phyloP scores from a whole-genome alignment of 2,329 filamentous ascomycete species.

The Madurella fahalii region DNA sequence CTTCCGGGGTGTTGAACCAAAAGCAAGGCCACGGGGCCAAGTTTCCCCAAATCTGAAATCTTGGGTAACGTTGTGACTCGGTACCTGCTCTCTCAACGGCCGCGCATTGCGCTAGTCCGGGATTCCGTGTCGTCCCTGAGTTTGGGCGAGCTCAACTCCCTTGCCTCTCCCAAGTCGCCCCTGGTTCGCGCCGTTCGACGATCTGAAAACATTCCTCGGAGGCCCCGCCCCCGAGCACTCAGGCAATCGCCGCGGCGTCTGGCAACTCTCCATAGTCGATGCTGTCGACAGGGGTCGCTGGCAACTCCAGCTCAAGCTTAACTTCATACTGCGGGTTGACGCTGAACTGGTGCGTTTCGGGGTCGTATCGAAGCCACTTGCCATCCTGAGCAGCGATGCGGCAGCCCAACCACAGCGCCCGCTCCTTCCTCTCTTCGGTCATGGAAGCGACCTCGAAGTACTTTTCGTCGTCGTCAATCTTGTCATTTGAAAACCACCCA shows the following conservation, averaged over 20 bases:
- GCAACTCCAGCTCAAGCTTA: slow-evolving; percentile 27
- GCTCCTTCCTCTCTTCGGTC: slow-evolving; percentile 51
- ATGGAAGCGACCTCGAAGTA: slow-evolving; percentile 60
- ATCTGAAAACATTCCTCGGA: no score
- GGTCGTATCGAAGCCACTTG: slow-evolving; percentile 46
- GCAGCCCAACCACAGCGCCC: slow-evolving; percentile 56
- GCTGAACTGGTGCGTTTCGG: slow-evolving; percentile 35
- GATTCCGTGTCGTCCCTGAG: no score
- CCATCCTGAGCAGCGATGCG: slow-evolving; percentile 38
- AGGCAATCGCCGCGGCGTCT: slow-evolving; percentile 20
- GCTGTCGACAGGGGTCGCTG: slow-evolving; percentile 7
- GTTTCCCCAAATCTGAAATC: no score
- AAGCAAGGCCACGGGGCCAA: no score
- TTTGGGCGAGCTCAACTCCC: no score
- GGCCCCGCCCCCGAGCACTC: background rate
- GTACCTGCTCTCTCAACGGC: no score
- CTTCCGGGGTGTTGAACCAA: no score
- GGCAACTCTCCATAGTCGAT: slow-evolving; percentile 24
- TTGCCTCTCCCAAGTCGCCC: no score
- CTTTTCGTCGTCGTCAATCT: slow-evolving; percentile 64
- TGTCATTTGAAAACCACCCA: slow-evolving; percentile 53
- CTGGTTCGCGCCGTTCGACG: no score
- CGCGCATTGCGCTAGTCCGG: no score
- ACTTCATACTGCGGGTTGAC: slow-evolving; percentile 37
- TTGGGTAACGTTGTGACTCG: no score